Evolutionary conservation across 352 stramenopile species (phyloP), one percentile per base, ranked within the genome.

Genomic region (Lagenidium sp.): DNA sequence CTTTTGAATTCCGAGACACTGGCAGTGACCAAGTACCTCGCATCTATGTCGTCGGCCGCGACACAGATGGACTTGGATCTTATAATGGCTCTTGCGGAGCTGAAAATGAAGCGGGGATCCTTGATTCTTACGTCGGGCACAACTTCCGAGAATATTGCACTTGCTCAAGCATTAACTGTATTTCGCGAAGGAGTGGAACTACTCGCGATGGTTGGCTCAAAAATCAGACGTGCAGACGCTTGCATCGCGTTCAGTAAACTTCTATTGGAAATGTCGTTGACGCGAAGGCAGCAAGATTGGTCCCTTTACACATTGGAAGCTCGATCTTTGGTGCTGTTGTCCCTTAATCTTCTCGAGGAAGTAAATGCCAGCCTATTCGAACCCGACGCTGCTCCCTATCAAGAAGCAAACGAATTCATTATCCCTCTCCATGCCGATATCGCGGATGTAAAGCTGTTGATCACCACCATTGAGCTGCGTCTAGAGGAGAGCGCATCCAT

Each of bases 401-500:
- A n/a, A n/a, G n/a, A n/a, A n/a, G n/a, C n/a, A n/a, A n/a, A 32
- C 28, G 28, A 32, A 32, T 47, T 30, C 24, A 26, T 29, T 1
- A 40, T 42, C 11, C 49, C 52, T 2, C 30, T 70, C 19, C 53
- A 70, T 22, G 37, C 56, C 4, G 45, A 69, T 4, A 58, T 80
- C 16, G 56, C 57, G 23, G 13, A 53, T 5, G 47, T 62, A 6
- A 83, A 82, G 36, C 15, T 71, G 11, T 18, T 61, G 26, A 15
- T 77, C 13, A 66, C 67, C 12, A 41, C 38, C 5, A 8, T 79
- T 2, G 57, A 83, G 10, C 41, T 85, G 10, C 35, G 21, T 1
- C 28, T 66, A 0, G 66, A 80, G 21, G 41, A 62, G 5, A 65
- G 56, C 4, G 1, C 47, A 10, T 42, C 16, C 1, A 47, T 64